Base-by-base conservation (phyloP, 2,329 filamentous ascomycete species). In the Aspergillus fumigatus region DNA sequence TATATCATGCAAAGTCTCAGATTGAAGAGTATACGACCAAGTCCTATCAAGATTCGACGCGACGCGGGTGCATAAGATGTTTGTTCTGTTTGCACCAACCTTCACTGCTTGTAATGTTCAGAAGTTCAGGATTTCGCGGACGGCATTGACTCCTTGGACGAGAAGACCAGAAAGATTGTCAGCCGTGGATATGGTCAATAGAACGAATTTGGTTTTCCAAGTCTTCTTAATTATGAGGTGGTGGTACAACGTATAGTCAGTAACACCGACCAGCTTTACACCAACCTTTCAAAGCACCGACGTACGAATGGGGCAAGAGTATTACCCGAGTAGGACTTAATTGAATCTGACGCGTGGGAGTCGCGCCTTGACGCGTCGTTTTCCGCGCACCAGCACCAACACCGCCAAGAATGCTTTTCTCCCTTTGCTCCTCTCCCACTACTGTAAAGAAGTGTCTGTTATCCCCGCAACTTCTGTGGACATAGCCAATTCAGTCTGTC, bases 321-420 rank as follows among this genome's bases (percentile, higher is more conserved):
- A 38, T 62, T 62, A 65, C 70, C 68, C 29, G 55, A 68, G 62
- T 48, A 35, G 62, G 67, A 56, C 53, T 72, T 69, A 75, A 75
- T 73, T 73, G 69, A 64, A 67, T 52, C 21, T 48, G 48, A 65
- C 63, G 64, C 60, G 60, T 61, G 38, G 23, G 25, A 35, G 38
- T 53, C 62, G 53, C 56, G 58, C 19, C 38, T 48, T 27, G 48
- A 62, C 62, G 63, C 62, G 62, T 62, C 47, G 32, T 49, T 56
- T 48, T 23, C 48, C 55, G 54, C 58, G 59, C 47, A 55, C 45
- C 45, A 53, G 53, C 43, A 35, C 49, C 51, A 53, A 54, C 50
- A 38, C 55, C 55, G 57, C 62, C 62, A 60, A 62, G 62, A 38
- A 61, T 56, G 59, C 51, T 57, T 59, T 59, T 54, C 57, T 58